These are phyloP conservation scores for Lepiota brunneoincarnata DNA, from an alignment of 768 basidiomycete genomes.

Conservation along the genomic window DNA sequence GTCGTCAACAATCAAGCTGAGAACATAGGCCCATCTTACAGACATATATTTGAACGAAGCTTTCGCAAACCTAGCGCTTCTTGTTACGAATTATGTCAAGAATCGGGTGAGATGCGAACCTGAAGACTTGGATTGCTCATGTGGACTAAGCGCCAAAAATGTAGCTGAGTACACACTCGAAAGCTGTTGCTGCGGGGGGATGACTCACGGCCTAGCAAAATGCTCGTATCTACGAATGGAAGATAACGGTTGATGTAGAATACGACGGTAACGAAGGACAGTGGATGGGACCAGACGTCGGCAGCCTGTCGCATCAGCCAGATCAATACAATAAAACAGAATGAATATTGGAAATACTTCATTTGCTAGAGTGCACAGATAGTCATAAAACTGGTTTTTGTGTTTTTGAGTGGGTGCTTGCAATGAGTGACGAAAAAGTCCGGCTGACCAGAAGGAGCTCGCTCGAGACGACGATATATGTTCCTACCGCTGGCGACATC, in stretches of 20 bases:
- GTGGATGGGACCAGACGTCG: background rate
- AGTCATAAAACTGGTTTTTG: background rate
- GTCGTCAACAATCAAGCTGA: too few species aligned
- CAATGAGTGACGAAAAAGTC: background rate
- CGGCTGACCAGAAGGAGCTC: background rate
- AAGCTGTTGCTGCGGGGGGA: background rate
- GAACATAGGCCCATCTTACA: background rate
- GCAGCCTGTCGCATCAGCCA: background rate
- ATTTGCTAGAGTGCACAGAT: background rate
- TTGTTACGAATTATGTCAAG: too few species aligned
- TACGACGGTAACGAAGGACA: background rate
- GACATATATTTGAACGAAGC: background rate
- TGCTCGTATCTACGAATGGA: background rate
- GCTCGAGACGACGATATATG: background rate
- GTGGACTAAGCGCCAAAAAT: background rate
- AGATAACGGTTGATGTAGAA: constrained; percentile 7
- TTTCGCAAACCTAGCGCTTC: background rate
- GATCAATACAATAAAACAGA: background rate
- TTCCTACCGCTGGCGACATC: background rate
- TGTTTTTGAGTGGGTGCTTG: background rate
- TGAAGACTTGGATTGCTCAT: background rate
- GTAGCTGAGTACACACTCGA: background rate
- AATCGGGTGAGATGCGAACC: background rate
- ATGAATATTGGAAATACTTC: background rate
- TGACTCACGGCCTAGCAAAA: background rate